phyloP scores from a whole-genome alignment of 352 stramenopile species.

The Globisporangium canariense region DNA sequence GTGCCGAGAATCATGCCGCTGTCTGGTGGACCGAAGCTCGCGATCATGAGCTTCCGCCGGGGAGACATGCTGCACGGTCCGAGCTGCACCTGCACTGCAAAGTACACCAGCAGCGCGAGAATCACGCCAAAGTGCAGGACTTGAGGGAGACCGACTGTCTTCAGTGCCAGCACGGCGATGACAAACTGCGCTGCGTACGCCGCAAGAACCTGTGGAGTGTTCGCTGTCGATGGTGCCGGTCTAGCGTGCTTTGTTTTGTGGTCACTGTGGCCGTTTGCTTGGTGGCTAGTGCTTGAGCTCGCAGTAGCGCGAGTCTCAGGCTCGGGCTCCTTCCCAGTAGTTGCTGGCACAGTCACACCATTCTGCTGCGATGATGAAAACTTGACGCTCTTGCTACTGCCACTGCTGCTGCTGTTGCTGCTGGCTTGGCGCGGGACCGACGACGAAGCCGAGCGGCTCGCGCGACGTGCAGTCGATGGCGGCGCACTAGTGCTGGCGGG shows the following conservation, averaged over 20 bases:
- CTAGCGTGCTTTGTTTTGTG: neutral
- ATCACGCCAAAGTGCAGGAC: constrained; percentile 43
- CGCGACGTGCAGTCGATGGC: neutral
- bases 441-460: neutral
- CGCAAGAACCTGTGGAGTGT: constrained; percentile 35
- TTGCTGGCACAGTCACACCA: neutral
- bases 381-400: constrained; percentile 7
- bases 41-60: constrained; percentile 69
- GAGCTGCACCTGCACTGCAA: constrained; percentile 50
- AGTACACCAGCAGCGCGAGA: constrained; percentile 45
- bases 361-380: constrained; percentile 7
- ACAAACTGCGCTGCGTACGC: constrained; percentile 53
- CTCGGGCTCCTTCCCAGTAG: constrained; percentile 8
- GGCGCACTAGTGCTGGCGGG: constrained; percentile 9
- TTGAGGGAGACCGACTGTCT: constrained; percentile 37
- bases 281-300: neutral
- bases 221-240: neutral
- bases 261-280: neutral
- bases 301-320: neutral
- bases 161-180: constrained; percentile 43
- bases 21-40: constrained; percentile 49
- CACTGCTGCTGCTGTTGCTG: neutral
- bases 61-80: constrained; percentile 55
- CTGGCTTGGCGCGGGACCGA: neutral
- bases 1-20: constrained; percentile 70